Evolutionary conservation across 805 yeast species (phyloP), one percentile per base, ranked within the genome.

Genomic region (Candida gorgasii): DNA sequence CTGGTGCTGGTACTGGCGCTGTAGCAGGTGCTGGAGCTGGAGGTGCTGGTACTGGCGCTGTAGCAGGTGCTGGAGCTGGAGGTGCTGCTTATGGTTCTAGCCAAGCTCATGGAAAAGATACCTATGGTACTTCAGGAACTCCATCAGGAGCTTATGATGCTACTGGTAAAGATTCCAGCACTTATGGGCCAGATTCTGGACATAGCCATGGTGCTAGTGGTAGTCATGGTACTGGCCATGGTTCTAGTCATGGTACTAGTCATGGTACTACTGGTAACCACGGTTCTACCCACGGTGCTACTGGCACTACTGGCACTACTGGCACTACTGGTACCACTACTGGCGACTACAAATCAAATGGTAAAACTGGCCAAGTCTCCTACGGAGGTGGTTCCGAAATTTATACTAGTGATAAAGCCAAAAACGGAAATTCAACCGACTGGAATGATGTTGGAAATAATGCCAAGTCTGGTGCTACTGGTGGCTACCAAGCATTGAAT

Each of bases 91-190:
- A 24, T 43, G 37, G 49, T 13, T 22, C 40, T 27, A 16, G 7
- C 34, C 22, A 17, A 42, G 14, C 45, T 19, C 43, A 48, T 37
- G 23, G 41, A 13, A 39, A 41, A 19, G 39, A 34, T 19, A 20
- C 42, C 32, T 27, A 37, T 39, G 58, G 55, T 19, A 39, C 55
- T 7, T 37, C 48, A 13, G 50, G 53, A 19, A 46, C 15, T 41
- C 4, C 28, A n/a, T 26, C 28, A 11, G 49, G 47, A 24, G 43
- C 46, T 22, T 39, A 35, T 36, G 43, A 42, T 32, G 43, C 31
- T 28, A 49, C 46, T 31, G 39, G 49, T 20, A 23, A 39, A 17
- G 48, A 45, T 20, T 7, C 51, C 19, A n/a, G n/a, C n/a, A 39
- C 36, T 31, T 38, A 24, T 13, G 16, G 30, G 40, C 40, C 24